Conservation (phyloP, 2,329 filamentous ascomycete species). For the Tolypocladium sp. region DNA sequence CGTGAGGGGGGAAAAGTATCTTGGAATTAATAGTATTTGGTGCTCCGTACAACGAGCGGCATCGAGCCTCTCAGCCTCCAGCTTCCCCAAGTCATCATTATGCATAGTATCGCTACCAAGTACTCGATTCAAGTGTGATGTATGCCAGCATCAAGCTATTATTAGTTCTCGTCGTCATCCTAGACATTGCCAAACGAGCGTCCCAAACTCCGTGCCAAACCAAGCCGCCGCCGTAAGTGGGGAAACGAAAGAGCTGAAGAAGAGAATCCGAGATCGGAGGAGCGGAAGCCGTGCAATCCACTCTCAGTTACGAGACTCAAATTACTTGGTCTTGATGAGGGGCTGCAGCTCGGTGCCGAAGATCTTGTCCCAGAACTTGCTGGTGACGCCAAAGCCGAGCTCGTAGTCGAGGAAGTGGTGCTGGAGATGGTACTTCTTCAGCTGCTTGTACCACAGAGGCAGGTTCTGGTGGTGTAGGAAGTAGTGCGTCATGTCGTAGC, state of each 20-base stretch:
- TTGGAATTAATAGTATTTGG: background rate
- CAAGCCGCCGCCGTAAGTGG: constrained; percentile 6
- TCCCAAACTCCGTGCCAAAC: constrained; percentile 5
- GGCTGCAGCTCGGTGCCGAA: constrained; percentile 75
- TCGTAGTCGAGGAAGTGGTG: constrained; percentile 98
- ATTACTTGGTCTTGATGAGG: constrained; percentile 23
- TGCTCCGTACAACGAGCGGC: background rate
- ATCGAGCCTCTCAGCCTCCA: background rate
- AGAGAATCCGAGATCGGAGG: background rate
- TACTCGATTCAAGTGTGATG: background rate
- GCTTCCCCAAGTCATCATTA: background rate
- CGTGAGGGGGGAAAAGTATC: background rate
- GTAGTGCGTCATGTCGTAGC: constrained; percentile 97
- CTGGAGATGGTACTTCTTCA: constrained; percentile 96
- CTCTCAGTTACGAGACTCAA: background rate
- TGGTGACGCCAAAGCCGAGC: constrained; percentile 94
- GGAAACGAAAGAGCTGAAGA: background rate
- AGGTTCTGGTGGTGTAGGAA: constrained; percentile 95
- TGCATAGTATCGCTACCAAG: background rate
- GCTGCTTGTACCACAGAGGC: constrained; percentile 76
- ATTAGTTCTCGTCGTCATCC: constrained; percentile 1
- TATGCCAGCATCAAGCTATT: background rate
- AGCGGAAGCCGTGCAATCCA: background rate
- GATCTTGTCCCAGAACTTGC: constrained; percentile 86
- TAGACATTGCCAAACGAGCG: background rate